A percentile compares a stretch with the other conserved stretches of the same genome.
Evolutionary conservation across 2,329 filamentous ascomycete species (phyloP).

Genomic region (Emmonsiellopsis sp.): DNA sequence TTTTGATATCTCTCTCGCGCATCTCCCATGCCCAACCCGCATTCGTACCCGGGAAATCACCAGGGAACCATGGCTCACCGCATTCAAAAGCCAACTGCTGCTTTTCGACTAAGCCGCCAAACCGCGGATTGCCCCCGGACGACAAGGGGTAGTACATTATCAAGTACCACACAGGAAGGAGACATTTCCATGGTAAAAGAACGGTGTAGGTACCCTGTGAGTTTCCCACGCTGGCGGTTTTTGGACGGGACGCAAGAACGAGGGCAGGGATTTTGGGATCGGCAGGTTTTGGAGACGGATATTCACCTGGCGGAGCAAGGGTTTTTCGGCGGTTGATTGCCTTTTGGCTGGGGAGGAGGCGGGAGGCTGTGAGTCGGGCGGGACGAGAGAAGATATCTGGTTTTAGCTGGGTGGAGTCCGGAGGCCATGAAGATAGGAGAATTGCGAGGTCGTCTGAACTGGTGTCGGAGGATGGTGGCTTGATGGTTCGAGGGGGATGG

Average conservation of each 20-base stretch:
- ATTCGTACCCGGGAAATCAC: slow-evolving; percentile 68
- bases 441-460: slow-evolving; percentile 43
- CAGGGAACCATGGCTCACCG: slow-evolving; percentile 71
- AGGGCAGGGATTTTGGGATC: slow-evolving; percentile 74
- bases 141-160: slow-evolving; percentile 74
- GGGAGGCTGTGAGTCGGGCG: slow-evolving; percentile 54
- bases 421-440: slow-evolving; percentile 57
- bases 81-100: slow-evolving; percentile 76
- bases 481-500: slow-evolving; percentile 57
- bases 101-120: slow-evolving; percentile 71
- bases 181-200: slow-evolving; percentile 82
- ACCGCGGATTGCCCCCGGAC: slow-evolving; percentile 68
- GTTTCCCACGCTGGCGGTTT: slow-evolving; percentile 29
- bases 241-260: slow-evolving; percentile 51
- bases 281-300: slow-evolving; percentile 45
- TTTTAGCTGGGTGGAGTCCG: slow-evolving; percentile 41
- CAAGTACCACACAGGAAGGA: slow-evolving; percentile 75
- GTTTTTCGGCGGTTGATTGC: slow-evolving; percentile 68
- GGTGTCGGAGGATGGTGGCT: slow-evolving; percentile 28
- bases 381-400: slow-evolving; percentile 59
- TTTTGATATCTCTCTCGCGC: slow-evolving; percentile 50
- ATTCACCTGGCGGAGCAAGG: slow-evolving; percentile 51
- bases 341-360: slow-evolving; percentile 63
- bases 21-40: slow-evolving; percentile 73
- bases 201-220: slow-evolving; percentile 69